These are phyloP conservation scores for Saccharomyces hybrid DNA, from an alignment of 1,139 yeast genomes.

Conservation along the genomic window DNA sequence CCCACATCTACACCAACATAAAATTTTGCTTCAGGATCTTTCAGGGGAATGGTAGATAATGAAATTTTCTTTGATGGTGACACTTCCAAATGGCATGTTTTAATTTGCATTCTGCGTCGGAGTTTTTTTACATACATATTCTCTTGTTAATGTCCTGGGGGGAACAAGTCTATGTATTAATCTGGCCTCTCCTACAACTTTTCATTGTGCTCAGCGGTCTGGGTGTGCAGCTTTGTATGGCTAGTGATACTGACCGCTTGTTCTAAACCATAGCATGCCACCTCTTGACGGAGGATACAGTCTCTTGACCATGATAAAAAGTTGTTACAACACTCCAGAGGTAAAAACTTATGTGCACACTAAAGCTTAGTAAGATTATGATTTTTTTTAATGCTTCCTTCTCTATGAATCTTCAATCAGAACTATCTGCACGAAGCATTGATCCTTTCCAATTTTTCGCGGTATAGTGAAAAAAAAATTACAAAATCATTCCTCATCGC, in stretches of 20 bases:
- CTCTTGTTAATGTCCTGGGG: no score
- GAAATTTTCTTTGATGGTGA: neutral
- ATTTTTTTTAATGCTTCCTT: neutral
- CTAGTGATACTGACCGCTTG: neutral
- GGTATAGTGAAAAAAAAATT: neutral
- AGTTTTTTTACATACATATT: neutral
- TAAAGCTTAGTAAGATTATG: neutral
- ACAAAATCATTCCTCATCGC: neutral
- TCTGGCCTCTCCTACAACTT: neutral
- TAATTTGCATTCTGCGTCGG: neutral
- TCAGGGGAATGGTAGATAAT: neutral
- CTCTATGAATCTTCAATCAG: no score
- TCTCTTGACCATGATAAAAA: no score
- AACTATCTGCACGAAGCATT: no score
- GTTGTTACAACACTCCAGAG: no score
- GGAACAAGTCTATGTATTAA: neutral
- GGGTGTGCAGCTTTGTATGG: neutral
- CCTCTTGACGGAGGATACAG: no score
- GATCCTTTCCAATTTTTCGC: neutral
- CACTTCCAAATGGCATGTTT: neutral
- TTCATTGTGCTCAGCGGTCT: neutral
- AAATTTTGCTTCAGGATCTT: constrained; percentile 32
- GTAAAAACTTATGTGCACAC: no score
- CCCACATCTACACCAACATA: constrained; percentile 96
- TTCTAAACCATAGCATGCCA: no score